Conservation (phyloP, 192 early-diverging fungal genomes). For the Mortierella claussenii region DNA sequence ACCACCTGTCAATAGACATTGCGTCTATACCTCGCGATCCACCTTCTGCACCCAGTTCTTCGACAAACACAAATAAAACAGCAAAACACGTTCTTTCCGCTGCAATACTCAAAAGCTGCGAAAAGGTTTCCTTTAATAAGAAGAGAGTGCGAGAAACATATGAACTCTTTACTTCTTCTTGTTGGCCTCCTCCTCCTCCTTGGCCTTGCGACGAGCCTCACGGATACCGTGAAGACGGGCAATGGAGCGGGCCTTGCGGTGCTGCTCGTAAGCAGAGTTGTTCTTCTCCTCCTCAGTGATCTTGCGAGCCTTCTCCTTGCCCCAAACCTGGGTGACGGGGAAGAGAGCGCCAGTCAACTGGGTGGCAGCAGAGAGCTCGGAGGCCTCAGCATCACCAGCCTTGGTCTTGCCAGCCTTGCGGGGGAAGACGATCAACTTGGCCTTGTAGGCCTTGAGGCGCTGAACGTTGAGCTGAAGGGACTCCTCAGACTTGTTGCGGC, state of each 20-base stretch:
- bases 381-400: conserved; percentile 74
- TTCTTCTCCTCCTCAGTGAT: conserved; percentile 63
- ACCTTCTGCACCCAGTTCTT: too few species aligned
- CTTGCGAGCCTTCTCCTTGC: conserved; percentile 40
- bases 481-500: conserved; percentile 95
- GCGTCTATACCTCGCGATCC: too few species aligned
- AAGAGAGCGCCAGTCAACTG: conserved; percentile 75
- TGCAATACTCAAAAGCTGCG: too few species aligned
- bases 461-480: conserved; percentile 92
- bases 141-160: neutral
- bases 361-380: conserved; percentile 65
- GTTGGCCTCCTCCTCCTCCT: conserved; percentile 86
- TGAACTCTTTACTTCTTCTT: conserved; percentile 67
- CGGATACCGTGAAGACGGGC: conserved; percentile 79
- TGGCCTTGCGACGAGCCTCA: conserved; percentile 80
- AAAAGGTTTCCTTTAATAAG: conserved; percentile 27
- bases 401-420: conserved; percentile 91
- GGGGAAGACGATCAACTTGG: conserved; percentile 97
- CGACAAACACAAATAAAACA: too few species aligned
- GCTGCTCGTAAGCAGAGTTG: conserved; percentile 71
- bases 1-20: too few species aligned
- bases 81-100: too few species aligned
- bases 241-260: conserved; percentile 84
- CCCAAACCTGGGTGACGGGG: conserved; percentile 71
- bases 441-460: conserved; percentile 94